Evolutionary conservation across 768 basidiomycete genomes (phyloP), one percentile per base, ranked within the genome.

Genomic region (Solioccasus polychromus): DNA sequence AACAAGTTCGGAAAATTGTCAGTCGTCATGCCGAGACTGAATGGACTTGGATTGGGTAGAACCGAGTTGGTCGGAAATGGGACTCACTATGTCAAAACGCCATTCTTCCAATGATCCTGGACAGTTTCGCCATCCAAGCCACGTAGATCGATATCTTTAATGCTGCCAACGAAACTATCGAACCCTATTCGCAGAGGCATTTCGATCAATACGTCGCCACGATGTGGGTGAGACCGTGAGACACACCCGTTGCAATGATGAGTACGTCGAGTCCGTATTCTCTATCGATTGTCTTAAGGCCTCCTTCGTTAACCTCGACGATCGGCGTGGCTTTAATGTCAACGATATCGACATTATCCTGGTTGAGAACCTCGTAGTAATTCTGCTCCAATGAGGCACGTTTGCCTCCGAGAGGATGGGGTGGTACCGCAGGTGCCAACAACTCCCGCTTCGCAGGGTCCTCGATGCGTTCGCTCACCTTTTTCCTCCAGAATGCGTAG

Each of bases 81-180:
- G 14, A 25, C 46, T 37, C 30, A 47, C 40, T 42, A 47, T 17
- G 46, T 47, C 14, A 26, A 4, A 6, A 24, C 19, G 12, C 40
- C 40, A 12, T 42, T 29, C 19, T 24, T 23, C 46, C 46, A 47
- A 14, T 42, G 39, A 19, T 42, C 35, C 25, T 31, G 32, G 32
- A 34, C 18, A 4, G 32, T 34, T 17, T 17, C 18, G n/a, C 32
- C 32, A 17, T 34, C 18, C 8, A 36, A 7, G 8, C 46, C 39
- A 10, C 35, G 46, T 42, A 41, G 20, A 17, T 47, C 34, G 3
- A 47, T 29, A 8, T 40, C 32, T 1, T 17, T 7, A 17, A 41
- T 29, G 8, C n/a, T 14, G 10, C 46, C 39, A 18, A 14, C 36
- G 20, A 28, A 12, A 4, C 11, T 26, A 17, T 47, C 39, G 14